Conservation (phyloP, 225 moss, liverwort and hornwort species). For the Straminergon stramineum region DNA sequence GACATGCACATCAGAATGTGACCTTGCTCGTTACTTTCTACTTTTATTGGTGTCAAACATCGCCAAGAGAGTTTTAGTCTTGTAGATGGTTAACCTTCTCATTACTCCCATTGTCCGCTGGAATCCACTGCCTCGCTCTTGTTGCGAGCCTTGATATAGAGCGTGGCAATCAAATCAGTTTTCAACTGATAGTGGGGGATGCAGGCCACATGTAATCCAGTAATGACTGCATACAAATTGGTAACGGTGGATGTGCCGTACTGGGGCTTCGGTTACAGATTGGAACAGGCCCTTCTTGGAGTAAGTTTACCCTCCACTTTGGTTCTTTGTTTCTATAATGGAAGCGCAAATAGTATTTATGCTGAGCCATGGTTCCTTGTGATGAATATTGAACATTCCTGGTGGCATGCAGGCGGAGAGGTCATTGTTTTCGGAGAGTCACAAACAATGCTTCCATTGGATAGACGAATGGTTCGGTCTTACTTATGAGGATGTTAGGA, state of each 20-base stretch:
- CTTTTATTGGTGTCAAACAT: not conserved
- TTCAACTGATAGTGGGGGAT: not conserved
- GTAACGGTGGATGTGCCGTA: constrained; percentile 94
- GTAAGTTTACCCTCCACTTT: constrained; percentile 19
- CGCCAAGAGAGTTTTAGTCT: not conserved
- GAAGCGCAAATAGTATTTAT: not conserved
- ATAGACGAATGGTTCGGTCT: constrained; percentile 94
- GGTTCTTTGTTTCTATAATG: not conserved
- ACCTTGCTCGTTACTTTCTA: not conserved
- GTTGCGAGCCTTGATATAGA: not conserved
- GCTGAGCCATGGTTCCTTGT: not conserved
- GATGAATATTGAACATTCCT: not conserved
- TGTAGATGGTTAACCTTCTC: not conserved
- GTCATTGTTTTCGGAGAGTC: constrained; percentile 74
- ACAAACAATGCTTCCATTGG: constrained; percentile 82
- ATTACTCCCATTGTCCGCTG: not conserved
- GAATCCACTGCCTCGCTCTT: not conserved
- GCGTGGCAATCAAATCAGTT: not conserved
- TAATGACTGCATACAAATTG: constrained; percentile 94
- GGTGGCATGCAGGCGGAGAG: constrained; percentile 58
- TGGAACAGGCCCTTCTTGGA: constrained; percentile 77
- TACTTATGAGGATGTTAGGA: constrained; percentile 65
- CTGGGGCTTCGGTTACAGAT: constrained; percentile 95
- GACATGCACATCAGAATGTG: not conserved
- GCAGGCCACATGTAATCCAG: constrained; percentile 57